Base-by-base conservation (phyloP, 768 basidiomycete genomes). In the Pleurotus sapidus region DNA sequence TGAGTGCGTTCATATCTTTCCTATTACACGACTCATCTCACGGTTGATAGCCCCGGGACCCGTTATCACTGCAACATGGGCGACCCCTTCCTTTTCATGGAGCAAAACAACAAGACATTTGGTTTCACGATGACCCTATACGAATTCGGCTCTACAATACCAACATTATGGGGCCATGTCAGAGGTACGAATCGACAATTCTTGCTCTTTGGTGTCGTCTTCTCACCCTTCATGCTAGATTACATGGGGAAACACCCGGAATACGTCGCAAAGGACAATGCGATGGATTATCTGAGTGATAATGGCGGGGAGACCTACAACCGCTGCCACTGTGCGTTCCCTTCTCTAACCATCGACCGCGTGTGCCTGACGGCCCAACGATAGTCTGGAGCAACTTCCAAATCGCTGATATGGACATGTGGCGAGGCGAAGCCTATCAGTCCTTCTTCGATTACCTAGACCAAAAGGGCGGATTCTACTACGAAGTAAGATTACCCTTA, bases 71-170 rank as follows among this genome's bases (percentile, higher is more conserved):
- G 90, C 69, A 84, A 91, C 63, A 68, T 87, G 57, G 71, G 78
- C 56, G 84, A 85, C 64, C 91, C 91, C 0, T 91, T 93, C 78
- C 56, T 83, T 4, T 80, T 77, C 67, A 89, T 91, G 88, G 77
- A 86, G 65, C 78, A 86, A 18, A 72, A 87, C 57, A 77, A 84
- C 49, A 88, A 88, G 68, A 74, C 83, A 0, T 93, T 91, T 63
- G 84, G 80, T 5, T 93, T 90, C 73, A 90, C 88, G 0, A 80
- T 92, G 40, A 82, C 86, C 0, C 75, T 92, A 59, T 88, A 84
- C 64, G 91, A 93, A 65, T 90, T 86, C 61, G 78, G 81, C 48
- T 83, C 83, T 53, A 93, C 91, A 3, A 89, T 93, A 34, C 82
- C 84, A 7, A 86, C 86, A 0, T 74, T 94, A 0, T 94, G 91